phyloP scores from a whole-genome alignment of 768 basidiomycete genomes.

The Pleurotus giganteus region DNA sequence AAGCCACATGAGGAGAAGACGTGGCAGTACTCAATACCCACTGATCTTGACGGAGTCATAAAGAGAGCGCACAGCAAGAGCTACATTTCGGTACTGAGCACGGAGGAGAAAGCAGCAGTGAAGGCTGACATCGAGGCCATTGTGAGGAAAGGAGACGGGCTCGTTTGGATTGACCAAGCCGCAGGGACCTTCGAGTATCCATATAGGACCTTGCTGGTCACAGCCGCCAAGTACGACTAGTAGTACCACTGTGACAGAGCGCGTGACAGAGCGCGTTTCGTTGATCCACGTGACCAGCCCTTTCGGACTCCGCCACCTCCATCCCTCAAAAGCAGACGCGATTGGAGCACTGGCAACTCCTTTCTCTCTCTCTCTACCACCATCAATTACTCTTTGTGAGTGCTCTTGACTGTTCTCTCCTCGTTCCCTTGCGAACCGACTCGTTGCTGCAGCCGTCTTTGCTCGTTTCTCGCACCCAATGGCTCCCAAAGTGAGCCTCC shows the following conservation, averaged over 20 bases:
- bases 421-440: not conserved
- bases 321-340: slow-evolving; percentile 10
- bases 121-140: slow-evolving; percentile 50
- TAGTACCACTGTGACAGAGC: slow-evolving; percentile 2
- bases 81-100: slow-evolving; percentile 67
- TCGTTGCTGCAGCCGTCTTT: slow-evolving; percentile 4
- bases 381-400: slow-evolving; percentile 2
- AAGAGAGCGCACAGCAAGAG: slow-evolving; percentile 81
- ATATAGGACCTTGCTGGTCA: slow-evolving; percentile 65
- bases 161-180: slow-evolving; percentile 72
- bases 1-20: slow-evolving; percentile 52
- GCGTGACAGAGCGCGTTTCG: slow-evolving; percentile 9
- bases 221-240: slow-evolving; percentile 19
- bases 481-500: slow-evolving; percentile 32
- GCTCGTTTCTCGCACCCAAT: slow-evolving; percentile 19
- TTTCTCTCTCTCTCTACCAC: slow-evolving; percentile 14
- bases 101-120: slow-evolving; percentile 56
- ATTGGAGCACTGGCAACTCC: slow-evolving; percentile 8
- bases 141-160: slow-evolving; percentile 56
- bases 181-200: slow-evolving; percentile 79
- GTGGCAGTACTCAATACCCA: slow-evolving; percentile 51
- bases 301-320: slow-evolving; percentile 13
- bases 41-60: slow-evolving; percentile 54
- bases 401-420: not conserved
- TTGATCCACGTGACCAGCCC: slow-evolving; percentile 10